phyloP scores from a whole-genome alignment of 495 filamentous ascomycete genomes.

The Podospora fimiseda region DNA sequence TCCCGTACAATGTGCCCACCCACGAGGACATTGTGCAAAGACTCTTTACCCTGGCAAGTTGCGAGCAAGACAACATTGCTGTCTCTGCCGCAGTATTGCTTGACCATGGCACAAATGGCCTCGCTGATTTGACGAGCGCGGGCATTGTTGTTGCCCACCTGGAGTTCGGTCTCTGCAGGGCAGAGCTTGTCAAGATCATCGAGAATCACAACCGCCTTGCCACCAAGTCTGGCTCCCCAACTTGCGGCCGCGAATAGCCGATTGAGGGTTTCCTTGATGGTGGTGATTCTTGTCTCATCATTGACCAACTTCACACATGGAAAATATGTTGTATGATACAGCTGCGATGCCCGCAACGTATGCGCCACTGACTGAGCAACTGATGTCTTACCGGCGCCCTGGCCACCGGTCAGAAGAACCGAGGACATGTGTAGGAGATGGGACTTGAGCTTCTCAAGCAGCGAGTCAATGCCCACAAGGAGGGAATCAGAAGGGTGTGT shows the following conservation, averaged over 20 bases:
- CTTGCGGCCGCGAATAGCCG: constrained; percentile 79
- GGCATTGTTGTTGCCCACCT: constrained; percentile 85
- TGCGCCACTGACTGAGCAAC: constrained; percentile 57
- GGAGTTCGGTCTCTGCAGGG: constrained; percentile 83
- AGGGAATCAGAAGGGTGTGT: constrained; percentile 45
- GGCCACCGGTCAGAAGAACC: constrained; percentile 77
- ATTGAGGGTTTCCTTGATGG: constrained; percentile 80
- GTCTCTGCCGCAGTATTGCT: constrained; percentile 66
- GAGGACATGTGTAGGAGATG: constrained; percentile 81
- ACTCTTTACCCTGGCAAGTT: constrained; percentile 90
- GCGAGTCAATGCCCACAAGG: constrained; percentile 79
- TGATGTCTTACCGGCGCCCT: constrained; percentile 83
- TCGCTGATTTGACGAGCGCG: constrained; percentile 91
- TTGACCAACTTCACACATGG: constrained; percentile 76
- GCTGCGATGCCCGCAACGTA: constrained; percentile 54
- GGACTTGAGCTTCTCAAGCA: constrained; percentile 61
- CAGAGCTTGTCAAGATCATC: constrained; percentile 92
- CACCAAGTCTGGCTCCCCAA: constrained; percentile 82
- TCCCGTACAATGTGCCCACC: constrained; percentile 76
- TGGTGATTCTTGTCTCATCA: constrained; percentile 79
- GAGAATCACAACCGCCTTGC: constrained; percentile 73
- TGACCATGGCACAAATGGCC: constrained; percentile 71
- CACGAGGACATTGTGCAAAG: constrained; percentile 70
- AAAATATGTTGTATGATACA: constrained; percentile 76
- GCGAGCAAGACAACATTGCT: constrained; percentile 79